Conservation (phyloP, 257 asterid species). For the Agastache rugosa region DNA sequence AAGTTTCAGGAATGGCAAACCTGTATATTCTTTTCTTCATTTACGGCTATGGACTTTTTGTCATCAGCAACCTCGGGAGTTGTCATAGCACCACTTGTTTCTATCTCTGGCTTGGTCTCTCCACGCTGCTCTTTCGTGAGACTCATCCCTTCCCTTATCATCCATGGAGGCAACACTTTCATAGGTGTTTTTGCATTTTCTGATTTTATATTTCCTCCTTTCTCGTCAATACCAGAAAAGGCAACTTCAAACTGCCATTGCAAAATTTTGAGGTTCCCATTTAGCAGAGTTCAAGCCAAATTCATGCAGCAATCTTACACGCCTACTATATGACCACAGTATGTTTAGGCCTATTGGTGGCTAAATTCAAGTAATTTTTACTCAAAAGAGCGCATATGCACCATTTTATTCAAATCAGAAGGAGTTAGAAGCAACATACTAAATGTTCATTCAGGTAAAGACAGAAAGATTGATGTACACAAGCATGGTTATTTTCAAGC, state of each 20-base stretch:
- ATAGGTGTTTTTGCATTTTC: conserved; percentile 53
- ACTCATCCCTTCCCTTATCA: conserved; percentile 88
- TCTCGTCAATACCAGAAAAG: conserved; percentile 74
- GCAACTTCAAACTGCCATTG: conserved; percentile 90
- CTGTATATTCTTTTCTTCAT: conserved; percentile 66
- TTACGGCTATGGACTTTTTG: conserved; percentile 59
- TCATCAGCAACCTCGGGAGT: conserved; percentile 63
- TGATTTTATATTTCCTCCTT: conserved; percentile 58
- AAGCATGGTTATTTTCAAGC: background rate
- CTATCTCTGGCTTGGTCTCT: conserved; percentile 48
- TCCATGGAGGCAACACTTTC: conserved; percentile 97
- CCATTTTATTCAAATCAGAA: background rate
- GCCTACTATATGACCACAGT: background rate
- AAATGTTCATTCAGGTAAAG: background rate
- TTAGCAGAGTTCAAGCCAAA: conserved; percentile 17
- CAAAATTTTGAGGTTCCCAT: conserved; percentile 18
- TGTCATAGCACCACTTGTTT: conserved; percentile 49
- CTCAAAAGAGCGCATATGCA: conserved; percentile 1
- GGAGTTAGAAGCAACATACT: background rate
- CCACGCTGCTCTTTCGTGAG: conserved; percentile 92
- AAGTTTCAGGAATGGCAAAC: conserved; percentile 42
- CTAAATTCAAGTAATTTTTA: background rate
- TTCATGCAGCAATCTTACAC: conserved; percentile 10
- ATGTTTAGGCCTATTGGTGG: background rate
- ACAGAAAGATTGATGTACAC: background rate